Percentiles rank a stretch among this genome's conserved stretches.
These are phyloP conservation scores for Septoria petroselini DNA, from an alignment of 2,329 filamentous ascomycete genomes.

Conservation along the genomic window DNA sequence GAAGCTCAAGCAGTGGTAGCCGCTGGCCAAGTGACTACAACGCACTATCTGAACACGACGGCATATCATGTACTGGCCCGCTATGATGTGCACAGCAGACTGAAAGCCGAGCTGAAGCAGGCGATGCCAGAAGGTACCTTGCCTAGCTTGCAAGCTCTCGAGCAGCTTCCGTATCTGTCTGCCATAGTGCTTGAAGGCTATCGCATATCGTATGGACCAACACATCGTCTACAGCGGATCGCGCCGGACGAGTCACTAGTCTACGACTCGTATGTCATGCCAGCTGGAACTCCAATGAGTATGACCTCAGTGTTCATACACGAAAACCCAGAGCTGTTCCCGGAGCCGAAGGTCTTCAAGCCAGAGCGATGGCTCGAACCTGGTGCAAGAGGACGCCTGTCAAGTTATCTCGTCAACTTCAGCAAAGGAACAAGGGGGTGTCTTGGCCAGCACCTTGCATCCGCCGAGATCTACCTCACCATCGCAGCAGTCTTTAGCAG, in stretches of 20 bases:
- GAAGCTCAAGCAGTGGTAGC: conserved; percentile 48
- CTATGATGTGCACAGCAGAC: conserved; percentile 34
- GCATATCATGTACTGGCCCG: conserved; percentile 43
- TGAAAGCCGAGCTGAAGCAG: conserved; percentile 41
- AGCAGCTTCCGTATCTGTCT: conserved; percentile 24
- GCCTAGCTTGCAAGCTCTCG: conserved; percentile 9
- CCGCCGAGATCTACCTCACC: conserved; percentile 25
- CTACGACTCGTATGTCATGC: conserved; percentile 16
- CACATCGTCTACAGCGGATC: conserved; percentile 23
- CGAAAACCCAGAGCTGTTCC: conserved; percentile 35
- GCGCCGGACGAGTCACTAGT: conserved; percentile 22
- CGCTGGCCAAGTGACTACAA: conserved; percentile 48
- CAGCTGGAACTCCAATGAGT: conserved; percentile 30
- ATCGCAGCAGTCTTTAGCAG: conserved; percentile 17
- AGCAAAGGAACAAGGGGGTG: conserved; percentile 35
- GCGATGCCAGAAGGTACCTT: conserved; percentile 10
- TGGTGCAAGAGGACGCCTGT: neutral
- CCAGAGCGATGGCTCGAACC: conserved; percentile 38
- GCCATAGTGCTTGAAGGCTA: conserved; percentile 24
- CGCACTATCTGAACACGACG: conserved; percentile 43
- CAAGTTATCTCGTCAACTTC: conserved; percentile 25
- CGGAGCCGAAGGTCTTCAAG: conserved; percentile 30
- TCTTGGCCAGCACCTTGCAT: conserved; percentile 29
- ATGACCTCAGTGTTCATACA: conserved; percentile 35
- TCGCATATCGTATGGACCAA: conserved; percentile 23